phyloP scores from a whole-genome alignment of 2,329 filamentous ascomycete species.

The Ramichloridium luteum region DNA sequence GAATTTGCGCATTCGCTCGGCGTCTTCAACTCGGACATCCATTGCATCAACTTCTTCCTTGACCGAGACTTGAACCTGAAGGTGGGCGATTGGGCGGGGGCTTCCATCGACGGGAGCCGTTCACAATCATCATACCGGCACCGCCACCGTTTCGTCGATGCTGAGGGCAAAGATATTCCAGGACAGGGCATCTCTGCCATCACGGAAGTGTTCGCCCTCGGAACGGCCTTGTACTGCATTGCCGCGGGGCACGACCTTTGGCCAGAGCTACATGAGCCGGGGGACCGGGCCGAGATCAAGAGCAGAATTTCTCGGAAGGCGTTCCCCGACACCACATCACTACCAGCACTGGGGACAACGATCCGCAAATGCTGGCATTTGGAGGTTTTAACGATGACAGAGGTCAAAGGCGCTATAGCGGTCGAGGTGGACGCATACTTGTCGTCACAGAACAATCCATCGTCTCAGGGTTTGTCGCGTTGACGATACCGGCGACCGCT shows the following conservation, averaged over 20 bases:
- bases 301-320: slow-evolving; percentile 1
- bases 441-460: too few species aligned
- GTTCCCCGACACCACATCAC: neutral
- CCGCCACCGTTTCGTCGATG: neutral
- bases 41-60: slow-evolving; percentile 7
- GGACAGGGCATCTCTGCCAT: neutral
- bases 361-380: too few species aligned
- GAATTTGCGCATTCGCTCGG: slow-evolving; percentile 4
- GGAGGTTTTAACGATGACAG: too few species aligned
- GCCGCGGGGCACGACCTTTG: slow-evolving; percentile 1
- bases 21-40: slow-evolving; percentile 5
- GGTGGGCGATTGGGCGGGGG: slow-evolving; percentile 9
- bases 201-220: slow-evolving; percentile 2
- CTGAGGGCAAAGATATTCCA: neutral
- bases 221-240: slow-evolving; percentile 2
- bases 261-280: slow-evolving; percentile 1
- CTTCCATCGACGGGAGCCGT: slow-evolving; percentile 6
- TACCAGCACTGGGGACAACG: too few species aligned
- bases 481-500: too few species aligned
- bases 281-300: neutral
- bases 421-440: too few species aligned
- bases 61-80: slow-evolving; percentile 6
- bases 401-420: too few species aligned
- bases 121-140: slow-evolving; percentile 2
- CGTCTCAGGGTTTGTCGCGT: too few species aligned